Conservation (phyloP, 768 basidiomycete species). For the Porpolomopsis calyptriformis region DNA sequence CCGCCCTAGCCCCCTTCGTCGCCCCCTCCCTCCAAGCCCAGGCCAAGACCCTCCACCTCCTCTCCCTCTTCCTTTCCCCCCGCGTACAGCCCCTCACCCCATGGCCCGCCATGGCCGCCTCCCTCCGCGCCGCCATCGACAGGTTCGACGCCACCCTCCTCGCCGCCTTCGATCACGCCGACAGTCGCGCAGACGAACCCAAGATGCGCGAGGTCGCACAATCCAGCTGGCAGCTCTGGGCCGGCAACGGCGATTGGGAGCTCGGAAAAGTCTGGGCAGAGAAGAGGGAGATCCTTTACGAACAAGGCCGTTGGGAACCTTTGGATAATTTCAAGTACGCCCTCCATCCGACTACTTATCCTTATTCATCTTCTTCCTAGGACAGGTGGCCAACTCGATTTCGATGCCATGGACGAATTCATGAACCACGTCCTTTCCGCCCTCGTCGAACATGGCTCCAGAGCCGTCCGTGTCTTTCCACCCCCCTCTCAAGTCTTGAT, state of each 20-base stretch:
- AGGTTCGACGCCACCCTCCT: conserved; percentile 80
- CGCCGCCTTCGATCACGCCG: conserved; percentile 83
- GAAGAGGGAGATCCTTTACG: conserved; percentile 90
- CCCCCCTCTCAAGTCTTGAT: conserved; percentile 65
- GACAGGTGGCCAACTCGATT: conserved; percentile 44
- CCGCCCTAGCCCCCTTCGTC: conserved; percentile 38
- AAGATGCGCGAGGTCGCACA: conserved; percentile 76
- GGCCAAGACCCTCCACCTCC: conserved; percentile 59
- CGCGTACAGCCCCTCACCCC: conserved; percentile 57
- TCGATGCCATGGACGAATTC: conserved; percentile 90
- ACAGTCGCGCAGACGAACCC: conserved; percentile 57
- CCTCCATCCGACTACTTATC: conserved; percentile 4
- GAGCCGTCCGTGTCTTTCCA: conserved; percentile 83
- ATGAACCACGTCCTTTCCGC: conserved; percentile 58
- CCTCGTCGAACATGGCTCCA: conserved; percentile 63
- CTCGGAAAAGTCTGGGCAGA: conserved; percentile 94
- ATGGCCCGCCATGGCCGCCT: conserved; percentile 51
- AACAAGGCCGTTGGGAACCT: conserved; percentile 68
- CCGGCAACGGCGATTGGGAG: conserved; percentile 64
- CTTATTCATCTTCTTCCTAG: conserved; percentile 22
- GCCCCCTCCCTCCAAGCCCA: conserved; percentile 41
- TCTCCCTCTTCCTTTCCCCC: conserved; percentile 66
- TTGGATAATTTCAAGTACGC: conserved; percentile 72
- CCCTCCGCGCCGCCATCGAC: conserved; percentile 72
- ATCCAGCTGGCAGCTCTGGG: conserved; percentile 80